Conservation (phyloP, 768 basidiomycete species). For the Rhodotorula sphaerocarpa region DNA sequence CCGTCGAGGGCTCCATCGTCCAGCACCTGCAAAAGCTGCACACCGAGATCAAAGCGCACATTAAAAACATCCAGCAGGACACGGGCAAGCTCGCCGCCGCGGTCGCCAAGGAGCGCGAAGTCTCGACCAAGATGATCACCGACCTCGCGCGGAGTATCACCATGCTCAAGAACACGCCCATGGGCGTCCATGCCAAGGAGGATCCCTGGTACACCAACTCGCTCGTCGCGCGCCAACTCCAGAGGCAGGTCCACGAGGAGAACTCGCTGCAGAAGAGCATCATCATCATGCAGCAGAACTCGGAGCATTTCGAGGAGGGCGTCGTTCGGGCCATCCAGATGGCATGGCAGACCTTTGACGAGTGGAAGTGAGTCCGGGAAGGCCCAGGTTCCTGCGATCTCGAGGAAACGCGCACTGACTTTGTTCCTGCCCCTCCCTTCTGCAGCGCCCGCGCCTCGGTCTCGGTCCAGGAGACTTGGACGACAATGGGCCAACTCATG, state of each 20-base stretch:
- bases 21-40: constrained; percentile 94
- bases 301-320: constrained; percentile 91
- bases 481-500: constrained; percentile 63
- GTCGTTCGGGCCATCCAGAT: constrained; percentile 91
- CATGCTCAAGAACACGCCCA: constrained; percentile 90
- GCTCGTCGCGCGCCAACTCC: constrained; percentile 67
- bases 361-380: constrained; percentile 49
- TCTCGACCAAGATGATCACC: constrained; percentile 72
- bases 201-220: constrained; percentile 67
- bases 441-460: constrained; percentile 54
- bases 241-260: constrained; percentile 81
- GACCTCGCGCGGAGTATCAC: constrained; percentile 80
- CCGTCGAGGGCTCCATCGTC: constrained; percentile 92
- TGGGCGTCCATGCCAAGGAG: constrained; percentile 65
- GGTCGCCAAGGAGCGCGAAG: constrained; percentile 87
- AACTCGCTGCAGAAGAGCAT: constrained; percentile 95
- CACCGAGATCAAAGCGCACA: constrained; percentile 92
- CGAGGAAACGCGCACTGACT: too few species aligned
- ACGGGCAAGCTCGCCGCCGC: constrained; percentile 44
- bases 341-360: constrained; percentile 94
- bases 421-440: neutral
- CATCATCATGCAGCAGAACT: constrained; percentile 92
- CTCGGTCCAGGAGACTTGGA: constrained; percentile 67
- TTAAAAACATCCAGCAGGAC: constrained; percentile 51
- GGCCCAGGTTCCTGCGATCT: constrained; percentile 10